These are phyloP conservation scores for Fraxinus sp. DNA, from an alignment of 305 asterid species.

Conservation along the genomic window DNA sequence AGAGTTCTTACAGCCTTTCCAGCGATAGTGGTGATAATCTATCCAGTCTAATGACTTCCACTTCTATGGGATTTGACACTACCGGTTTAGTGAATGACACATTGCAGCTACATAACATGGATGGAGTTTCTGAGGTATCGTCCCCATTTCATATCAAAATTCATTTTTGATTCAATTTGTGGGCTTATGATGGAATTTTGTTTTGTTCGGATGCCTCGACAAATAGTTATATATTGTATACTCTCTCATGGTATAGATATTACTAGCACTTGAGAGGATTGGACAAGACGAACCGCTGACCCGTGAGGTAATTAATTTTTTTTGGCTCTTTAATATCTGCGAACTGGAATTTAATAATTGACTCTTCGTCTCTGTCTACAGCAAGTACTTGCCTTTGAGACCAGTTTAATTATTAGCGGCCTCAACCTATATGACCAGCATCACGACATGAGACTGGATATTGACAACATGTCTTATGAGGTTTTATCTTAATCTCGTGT, in stretches of 20 bases:
- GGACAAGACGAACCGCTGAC: constrained; percentile 44
- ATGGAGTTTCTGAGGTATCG: constrained; percentile 67
- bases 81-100: constrained; percentile 36
- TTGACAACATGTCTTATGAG: constrained; percentile 95
- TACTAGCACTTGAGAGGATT: constrained; percentile 55
- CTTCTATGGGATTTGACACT: constrained; percentile 37
- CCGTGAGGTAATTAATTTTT: constrained; percentile 41
- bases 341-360: neutral
- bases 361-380: constrained; percentile 30
- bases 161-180: neutral
- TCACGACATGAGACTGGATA: constrained; percentile 81
- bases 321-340: neutral
- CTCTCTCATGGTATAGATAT: constrained; percentile 39
- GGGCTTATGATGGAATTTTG: neutral
- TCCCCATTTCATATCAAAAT: neutral
- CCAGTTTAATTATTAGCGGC: constrained; percentile 57
- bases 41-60: constrained; percentile 27
- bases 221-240: neutral
- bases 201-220: neutral
- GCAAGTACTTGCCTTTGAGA: constrained; percentile 68
- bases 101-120: constrained; percentile 49
- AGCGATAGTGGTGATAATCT: constrained; percentile 34
- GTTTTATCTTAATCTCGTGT: neutral
- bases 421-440: constrained; percentile 70
- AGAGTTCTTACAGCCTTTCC: constrained; percentile 42